A percentile compares a stretch with the other conserved stretches of the same genome.
Conservation (phyloP, 441 rosid species). For the Gossypium davidsonii region DNA sequence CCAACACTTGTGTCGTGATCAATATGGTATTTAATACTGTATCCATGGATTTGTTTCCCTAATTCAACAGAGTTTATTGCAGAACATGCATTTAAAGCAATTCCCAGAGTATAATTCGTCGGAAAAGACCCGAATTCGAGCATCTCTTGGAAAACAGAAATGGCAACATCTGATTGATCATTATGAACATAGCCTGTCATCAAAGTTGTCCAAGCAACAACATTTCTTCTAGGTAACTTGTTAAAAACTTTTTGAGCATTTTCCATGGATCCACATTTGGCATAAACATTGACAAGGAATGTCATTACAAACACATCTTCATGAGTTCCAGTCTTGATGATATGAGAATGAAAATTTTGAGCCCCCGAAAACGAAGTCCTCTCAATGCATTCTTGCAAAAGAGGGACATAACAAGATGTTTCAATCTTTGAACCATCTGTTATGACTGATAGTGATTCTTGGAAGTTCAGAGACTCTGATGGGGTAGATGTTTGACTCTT, state of each 20-base stretch:
- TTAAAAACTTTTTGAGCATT: conserved; percentile 33
- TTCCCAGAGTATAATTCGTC: conserved; percentile 38
- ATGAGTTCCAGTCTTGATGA: conserved; percentile 37
- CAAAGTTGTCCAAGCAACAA: conserved; percentile 40
- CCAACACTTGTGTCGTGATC: conserved; percentile 43
- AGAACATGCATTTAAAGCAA: conserved; percentile 42
- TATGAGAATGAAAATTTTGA: conserved; percentile 38
- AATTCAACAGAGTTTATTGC: conserved; percentile 29
- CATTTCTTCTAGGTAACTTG: conserved; percentile 27
- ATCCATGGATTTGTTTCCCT: conserved; percentile 50
- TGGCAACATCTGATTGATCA: conserved; percentile 36
- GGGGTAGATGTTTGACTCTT: conserved; percentile 19
- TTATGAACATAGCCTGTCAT: conserved; percentile 44
- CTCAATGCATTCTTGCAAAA: conserved; percentile 40
- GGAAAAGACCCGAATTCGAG: conserved; percentile 39
- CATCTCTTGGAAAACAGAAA: conserved; percentile 34
- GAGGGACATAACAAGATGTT: conserved; percentile 33
- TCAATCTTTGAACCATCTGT: conserved; percentile 21
- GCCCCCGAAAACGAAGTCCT: conserved; percentile 27
- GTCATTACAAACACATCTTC: conserved; percentile 28
- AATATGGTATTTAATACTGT: conserved; percentile 36
- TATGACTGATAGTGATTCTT: conserved; percentile 31
- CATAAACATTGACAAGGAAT: conserved; percentile 44
- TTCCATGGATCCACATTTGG: conserved; percentile 36
- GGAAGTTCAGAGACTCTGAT: conserved; percentile 27